These are phyloP conservation scores for Pyrenula aspistea DNA, from an alignment of 495 filamentous ascomycete species.

Conservation along the genomic window DNA sequence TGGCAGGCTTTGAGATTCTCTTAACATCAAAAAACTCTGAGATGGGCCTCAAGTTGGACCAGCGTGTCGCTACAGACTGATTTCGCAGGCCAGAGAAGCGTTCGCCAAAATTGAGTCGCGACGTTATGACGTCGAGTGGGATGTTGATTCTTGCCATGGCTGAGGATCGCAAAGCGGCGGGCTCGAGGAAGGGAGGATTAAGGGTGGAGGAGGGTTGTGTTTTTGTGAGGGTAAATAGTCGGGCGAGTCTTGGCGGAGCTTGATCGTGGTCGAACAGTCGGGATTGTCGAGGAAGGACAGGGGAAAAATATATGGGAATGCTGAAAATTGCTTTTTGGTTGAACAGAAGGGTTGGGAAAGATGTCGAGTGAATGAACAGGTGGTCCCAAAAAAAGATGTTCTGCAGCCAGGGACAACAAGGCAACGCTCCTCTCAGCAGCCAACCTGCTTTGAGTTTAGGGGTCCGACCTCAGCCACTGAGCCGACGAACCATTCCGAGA, in stretches of 20 bases:
- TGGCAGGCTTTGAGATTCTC: constrained; percentile 82
- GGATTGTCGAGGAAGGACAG: too few relatives aligned
- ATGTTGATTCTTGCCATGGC: constrained; percentile 84
- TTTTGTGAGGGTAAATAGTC: too few relatives aligned
- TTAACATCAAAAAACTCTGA: constrained; percentile 94
- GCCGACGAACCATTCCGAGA: not conserved
- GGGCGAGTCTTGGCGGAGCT: too few relatives aligned
- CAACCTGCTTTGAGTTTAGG: not conserved
- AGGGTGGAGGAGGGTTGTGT: too few relatives aligned
- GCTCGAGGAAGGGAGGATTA: too few relatives aligned
- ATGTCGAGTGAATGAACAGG: not conserved
- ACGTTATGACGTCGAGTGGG: constrained; percentile 81
- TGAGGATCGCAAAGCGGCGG: too few relatives aligned
- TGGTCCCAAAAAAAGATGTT: not conserved
- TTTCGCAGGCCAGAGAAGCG: constrained; percentile 69
- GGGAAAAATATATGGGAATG: too few relatives aligned
- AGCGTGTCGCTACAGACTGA: constrained; percentile 65
- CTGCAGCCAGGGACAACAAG: not conserved
- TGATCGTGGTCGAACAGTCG: too few relatives aligned
- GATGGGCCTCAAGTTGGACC: constrained; percentile 83
- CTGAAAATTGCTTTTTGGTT: too few relatives aligned
- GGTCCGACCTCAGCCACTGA: not conserved
- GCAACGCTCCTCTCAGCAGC: too few relatives aligned
- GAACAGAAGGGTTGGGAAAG: too few relatives aligned
- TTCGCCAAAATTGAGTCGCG: constrained; percentile 67